Evolutionary conservation across 2,329 filamentous ascomycete genomes (phyloP), one percentile per base, ranked within the genome.

Genomic region (Fusarium sp.): DNA sequence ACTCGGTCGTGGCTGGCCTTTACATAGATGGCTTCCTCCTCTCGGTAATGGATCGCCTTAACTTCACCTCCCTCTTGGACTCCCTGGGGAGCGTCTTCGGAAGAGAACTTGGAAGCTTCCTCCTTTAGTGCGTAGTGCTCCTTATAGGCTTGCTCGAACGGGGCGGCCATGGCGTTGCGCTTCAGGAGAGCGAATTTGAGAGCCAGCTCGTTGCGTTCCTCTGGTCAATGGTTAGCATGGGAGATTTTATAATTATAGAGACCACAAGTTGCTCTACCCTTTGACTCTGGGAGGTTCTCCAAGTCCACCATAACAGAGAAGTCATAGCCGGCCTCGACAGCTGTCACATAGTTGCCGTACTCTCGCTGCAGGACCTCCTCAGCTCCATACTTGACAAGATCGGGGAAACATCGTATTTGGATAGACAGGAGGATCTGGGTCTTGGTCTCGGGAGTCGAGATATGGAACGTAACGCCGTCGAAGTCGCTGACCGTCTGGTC

Each of bases 401-500:
- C 97, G 74, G 89, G 88, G 85, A 91, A 99, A 85, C 96, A 99
- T 84, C 95, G 92, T 81, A 99, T 94, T 81, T 94, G 90, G 76
- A 99, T 92, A 24, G 96, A 99, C 63, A 99, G 90, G 54, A 97
- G 88, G 73, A 99, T 98, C 84, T 97, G 94, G 52, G 93, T 91
- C 86, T 98, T 98, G 68, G 90, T 85, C 81, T 97, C 94, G 63
- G 95, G 96, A 46, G 96, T 99, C 40, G 95, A 98, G 78, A 99
- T 94, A 82, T 99, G 96, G 84, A 98, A 99, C 74, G 93, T 97
- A 75, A 98, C 96, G 79, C 95, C 95, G 83, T 99, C 97, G 79
- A 99, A 99, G 84, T 99, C 96, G 80, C 95, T 98, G 69, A 98
- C 94, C 70, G 97, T 94, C 85, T 99, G 96, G 83, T 99, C 97